A percentile compares a stretch with the other conserved stretches of the same genome.
phyloP scores from a whole-genome alignment of 768 basidiomycete species.

The Tephrocybe sp. region DNA sequence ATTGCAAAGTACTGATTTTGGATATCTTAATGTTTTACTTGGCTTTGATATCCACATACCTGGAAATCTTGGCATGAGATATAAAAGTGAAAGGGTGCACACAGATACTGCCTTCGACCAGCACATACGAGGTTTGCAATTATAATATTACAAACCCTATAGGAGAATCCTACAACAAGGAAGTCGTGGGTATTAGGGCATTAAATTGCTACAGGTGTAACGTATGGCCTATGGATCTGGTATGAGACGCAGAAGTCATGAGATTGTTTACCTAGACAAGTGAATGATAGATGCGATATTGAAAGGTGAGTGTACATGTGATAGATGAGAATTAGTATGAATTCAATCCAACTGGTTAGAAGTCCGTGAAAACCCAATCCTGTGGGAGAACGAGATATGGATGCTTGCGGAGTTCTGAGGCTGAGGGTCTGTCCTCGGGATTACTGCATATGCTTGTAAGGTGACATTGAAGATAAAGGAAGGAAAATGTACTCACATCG shows the following conservation, averaged over 20 bases:
- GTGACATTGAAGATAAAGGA: not conserved
- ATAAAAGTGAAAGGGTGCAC: no score
- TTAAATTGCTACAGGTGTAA: slow-evolving; percentile 40
- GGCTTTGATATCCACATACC: no score
- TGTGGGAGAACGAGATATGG: slow-evolving; percentile 70
- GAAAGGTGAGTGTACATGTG: slow-evolving; percentile 23
- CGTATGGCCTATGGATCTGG: slow-evolving; percentile 31
- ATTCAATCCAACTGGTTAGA: slow-evolving; percentile 41
- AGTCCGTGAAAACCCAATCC: slow-evolving; percentile 72
- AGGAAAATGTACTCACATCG: slow-evolving; percentile 55
- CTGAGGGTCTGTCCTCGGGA: slow-evolving; percentile 79
- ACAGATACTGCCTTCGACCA: no score
- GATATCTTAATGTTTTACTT: not conserved
- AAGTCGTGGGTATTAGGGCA: slow-evolving; percentile 30
- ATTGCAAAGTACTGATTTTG: not conserved
- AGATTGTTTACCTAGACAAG: slow-evolving; percentile 16
- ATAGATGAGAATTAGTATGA: slow-evolving; percentile 23
- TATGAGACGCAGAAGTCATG: slow-evolving; percentile 17
- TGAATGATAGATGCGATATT: slow-evolving; percentile 16
- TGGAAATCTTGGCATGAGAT: no score
- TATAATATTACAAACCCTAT: slow-evolving; percentile 10
- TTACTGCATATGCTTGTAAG: slow-evolving; percentile 43
- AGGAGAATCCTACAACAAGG: slow-evolving; percentile 17
- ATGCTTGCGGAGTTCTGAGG: slow-evolving; percentile 77
- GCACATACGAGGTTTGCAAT: no score